Evolutionary conservation across 257 asterid species (phyloP).

Genomic region (Solanum chiquidenum): DNA sequence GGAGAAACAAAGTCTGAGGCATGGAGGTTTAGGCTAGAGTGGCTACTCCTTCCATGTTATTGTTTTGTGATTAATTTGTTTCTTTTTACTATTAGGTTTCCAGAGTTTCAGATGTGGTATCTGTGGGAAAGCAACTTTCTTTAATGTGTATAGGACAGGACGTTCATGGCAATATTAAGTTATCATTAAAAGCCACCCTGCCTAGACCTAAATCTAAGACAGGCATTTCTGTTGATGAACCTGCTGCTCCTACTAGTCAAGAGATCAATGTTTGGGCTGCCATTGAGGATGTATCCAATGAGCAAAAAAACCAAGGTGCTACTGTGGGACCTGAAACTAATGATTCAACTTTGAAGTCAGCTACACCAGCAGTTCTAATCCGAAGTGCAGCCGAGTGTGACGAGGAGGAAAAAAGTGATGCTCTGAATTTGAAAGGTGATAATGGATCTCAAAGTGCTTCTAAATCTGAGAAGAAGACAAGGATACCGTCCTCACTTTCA

Average conservation of each 20-base stretch:
- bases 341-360: slow-evolving; percentile 25
- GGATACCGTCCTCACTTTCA: not conserved
- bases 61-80: not conserved
- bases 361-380: slow-evolving; percentile 35
- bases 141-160: slow-evolving; percentile 89
- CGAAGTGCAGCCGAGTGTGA: slow-evolving; percentile 84
- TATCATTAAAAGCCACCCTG: slow-evolving; percentile 76
- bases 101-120: slow-evolving; percentile 64
- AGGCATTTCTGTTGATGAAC: not conserved
- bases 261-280: slow-evolving; percentile 30
- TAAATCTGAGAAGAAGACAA: not conserved
- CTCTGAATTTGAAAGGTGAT: slow-evolving; percentile 15
- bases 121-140: slow-evolving; percentile 62
- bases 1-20: not conserved
- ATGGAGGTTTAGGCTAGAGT: not conserved
- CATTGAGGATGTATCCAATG: slow-evolving; percentile 9
- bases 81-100: slow-evolving; percentile 45
- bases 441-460: slow-evolving; percentile 12
- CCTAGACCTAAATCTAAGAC: slow-evolving; percentile 28
- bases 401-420: slow-evolving; percentile 42
- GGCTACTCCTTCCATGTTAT: not conserved
- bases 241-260: slow-evolving; percentile 4
- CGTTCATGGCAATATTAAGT: slow-evolving; percentile 72
- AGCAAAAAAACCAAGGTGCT: slow-evolving; percentile 27
- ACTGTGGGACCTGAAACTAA: not conserved